Base-by-base conservation (phyloP, 805 yeast species). In the Zygosaccharomyces lentus region DNA sequence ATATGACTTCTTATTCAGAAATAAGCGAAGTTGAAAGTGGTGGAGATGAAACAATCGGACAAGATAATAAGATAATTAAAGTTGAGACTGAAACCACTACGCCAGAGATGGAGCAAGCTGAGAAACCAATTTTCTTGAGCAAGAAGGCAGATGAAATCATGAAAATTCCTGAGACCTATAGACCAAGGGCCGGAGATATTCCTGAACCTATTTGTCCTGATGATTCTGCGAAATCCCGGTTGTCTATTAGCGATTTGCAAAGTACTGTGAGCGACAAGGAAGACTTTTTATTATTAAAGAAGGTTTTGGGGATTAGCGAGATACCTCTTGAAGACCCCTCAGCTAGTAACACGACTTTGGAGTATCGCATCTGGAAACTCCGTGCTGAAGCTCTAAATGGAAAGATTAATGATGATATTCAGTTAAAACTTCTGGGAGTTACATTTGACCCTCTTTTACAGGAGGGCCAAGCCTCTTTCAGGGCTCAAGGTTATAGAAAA, bases 401-500 rank as follows among this genome's bases (percentile, higher is more conserved):
- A 9, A 35, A 37, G 26, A 15, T 37, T 21, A 45, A 46, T 17
- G 27, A 43, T 2, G 56, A 57, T 7, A 38, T 41, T 24, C 66
- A 62, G 42, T 36, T 49, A 1, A 44, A 64, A 21, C 49, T 56
- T 8, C 62, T 62, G 36, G 68, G 64, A 13, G 47, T 53, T 13
- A 46, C 58, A 3, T 50, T 58, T 21, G 61, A 61, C 24, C 52
- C 63, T 9, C 13, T 39, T 1, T 55, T 76, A 35, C 72, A 68
- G 35, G 77, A 76, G 43, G 45, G 52, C 0, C 68, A 82, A 0
- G 87, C 89, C 0, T 73, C 86, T 1, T 84, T 84, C 57, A 76
- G 78, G 56, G 80, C 89, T 30, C 80, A 82, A 46, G 95, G 96
- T 0, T 87, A 82, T 60, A 65, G 68, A 37, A 85, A 84, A 61